Evolutionary conservation across 768 basidiomycete species (phyloP).

Genomic region (Cantharellus anzutake): DNA sequence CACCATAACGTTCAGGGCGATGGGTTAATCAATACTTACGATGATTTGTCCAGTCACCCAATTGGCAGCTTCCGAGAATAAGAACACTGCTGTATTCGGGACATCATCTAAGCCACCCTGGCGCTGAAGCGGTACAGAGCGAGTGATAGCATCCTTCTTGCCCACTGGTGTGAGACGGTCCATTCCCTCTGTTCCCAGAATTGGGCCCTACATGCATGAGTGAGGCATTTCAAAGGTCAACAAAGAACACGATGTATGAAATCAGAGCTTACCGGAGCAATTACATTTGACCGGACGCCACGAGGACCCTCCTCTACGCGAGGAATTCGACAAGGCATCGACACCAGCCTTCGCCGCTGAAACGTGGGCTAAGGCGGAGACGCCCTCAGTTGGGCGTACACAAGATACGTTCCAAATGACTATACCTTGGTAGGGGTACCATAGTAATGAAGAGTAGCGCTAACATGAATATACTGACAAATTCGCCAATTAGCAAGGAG

Average conservation of each 20-base stretch:
- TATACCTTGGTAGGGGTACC: constrained; percentile 20
- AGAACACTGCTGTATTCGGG: constrained; percentile 20
- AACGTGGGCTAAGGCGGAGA: constrained; percentile 39
- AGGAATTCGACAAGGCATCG: constrained; percentile 69
- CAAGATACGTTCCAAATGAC: no score
- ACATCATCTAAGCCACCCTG: constrained; percentile 18
- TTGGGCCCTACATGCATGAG: constrained; percentile 29
- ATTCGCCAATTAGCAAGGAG: background rate
- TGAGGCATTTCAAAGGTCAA: background rate
- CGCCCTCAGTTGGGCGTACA: no score
- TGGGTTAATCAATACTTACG: constrained; percentile 11
- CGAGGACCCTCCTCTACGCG: constrained; percentile 89
- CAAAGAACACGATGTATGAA: background rate
- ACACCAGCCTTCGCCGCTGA: constrained; percentile 90
- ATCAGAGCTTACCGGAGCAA: constrained; percentile 30
- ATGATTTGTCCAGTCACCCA: constrained; percentile 22
- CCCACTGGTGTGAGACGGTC: constrained; percentile 12
- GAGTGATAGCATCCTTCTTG: constrained; percentile 10
- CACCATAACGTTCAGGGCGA: background rate
- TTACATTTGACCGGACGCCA: constrained; percentile 81
- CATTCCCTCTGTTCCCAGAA: constrained; percentile 48
- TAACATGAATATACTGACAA: constrained; percentile 57
- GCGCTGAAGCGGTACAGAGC: constrained; percentile 13
- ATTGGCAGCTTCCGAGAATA: constrained; percentile 23
- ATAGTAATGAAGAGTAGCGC: constrained; percentile 70